Percentiles rank a stretch among this genome's conserved stretches.
Evolutionary conservation across 306 rosid genomes (phyloP).

Genomic region (Prunus padus): DNA sequence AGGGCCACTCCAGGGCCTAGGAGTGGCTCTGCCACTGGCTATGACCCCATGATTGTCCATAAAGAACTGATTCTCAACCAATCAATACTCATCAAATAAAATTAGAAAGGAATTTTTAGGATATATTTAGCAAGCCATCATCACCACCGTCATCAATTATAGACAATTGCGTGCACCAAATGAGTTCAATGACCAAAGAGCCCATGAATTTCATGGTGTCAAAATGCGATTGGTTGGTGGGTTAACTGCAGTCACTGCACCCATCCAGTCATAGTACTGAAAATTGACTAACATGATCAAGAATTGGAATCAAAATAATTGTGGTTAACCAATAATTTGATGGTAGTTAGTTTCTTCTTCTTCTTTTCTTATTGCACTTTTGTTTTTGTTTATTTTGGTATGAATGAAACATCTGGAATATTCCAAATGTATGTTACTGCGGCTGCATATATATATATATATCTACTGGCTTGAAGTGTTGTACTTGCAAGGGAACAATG

Average conservation of each 20-base stretch:
- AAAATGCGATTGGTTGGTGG: not conserved
- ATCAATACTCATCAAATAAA: not conserved
- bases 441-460: not conserved
- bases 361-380: slow-evolving; percentile 11
- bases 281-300: slow-evolving; percentile 17
- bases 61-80: slow-evolving; percentile 45
- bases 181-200: not conserved
- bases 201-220: not conserved
- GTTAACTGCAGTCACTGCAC: not conserved
- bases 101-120: too few species aligned
- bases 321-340: slow-evolving; percentile 28
- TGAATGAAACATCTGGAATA: slow-evolving; percentile 45
- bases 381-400: slow-evolving; percentile 35
- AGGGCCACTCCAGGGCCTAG: too few species aligned
- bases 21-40: too few species aligned
- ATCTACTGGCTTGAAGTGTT: slow-evolving; percentile 15
- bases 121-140: too few species aligned
- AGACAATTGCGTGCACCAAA: not conserved
- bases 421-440: slow-evolving; percentile 22
- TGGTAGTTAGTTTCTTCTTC: slow-evolving; percentile 11
- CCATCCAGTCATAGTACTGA: slow-evolving; percentile 2
- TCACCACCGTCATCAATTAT: too few species aligned
- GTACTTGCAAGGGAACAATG: slow-evolving; percentile 27
- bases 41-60: slow-evolving; percentile 6
- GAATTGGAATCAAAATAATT: slow-evolving; percentile 27